Percentiles rank a stretch among this genome's conserved stretches.
These are phyloP conservation scores for Karstenula rhodostoma DNA, from an alignment of 2,329 filamentous ascomycete genomes.

Conservation along the genomic window DNA sequence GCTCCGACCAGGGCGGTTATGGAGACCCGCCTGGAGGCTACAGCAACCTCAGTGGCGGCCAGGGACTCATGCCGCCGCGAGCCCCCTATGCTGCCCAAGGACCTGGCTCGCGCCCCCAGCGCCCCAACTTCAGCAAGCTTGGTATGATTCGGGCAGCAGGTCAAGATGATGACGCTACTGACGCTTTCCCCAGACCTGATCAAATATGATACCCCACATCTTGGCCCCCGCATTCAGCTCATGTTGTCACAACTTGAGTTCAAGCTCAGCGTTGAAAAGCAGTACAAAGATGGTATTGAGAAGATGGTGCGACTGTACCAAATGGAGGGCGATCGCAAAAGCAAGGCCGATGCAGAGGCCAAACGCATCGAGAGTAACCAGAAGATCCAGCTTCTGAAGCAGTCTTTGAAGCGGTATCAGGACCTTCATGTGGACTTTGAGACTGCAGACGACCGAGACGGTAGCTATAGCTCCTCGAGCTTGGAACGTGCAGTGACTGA, in stretches of 20 bases:
- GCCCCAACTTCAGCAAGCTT: constrained; percentile 93
- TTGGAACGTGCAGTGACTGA: constrained; percentile 33
- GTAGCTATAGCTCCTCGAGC: constrained; percentile 56
- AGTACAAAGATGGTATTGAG: constrained; percentile 98
- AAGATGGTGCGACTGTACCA: constrained; percentile 99
- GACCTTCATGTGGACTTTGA: constrained; percentile 96
- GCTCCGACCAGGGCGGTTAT: constrained; percentile 69
- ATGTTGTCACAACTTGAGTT: constrained; percentile 99
- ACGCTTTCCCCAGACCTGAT: constrained; percentile 76
- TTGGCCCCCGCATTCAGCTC: constrained; percentile 96
- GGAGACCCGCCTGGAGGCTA: constrained; percentile 64
- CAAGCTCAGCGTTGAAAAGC: constrained; percentile 97
- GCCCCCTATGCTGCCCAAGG: constrained; percentile 80
- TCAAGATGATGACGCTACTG: constrained; percentile 19
- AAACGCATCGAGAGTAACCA: constrained; percentile 94
- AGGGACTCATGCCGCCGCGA: constrained; percentile 80
- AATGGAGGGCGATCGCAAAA: constrained; percentile 97
- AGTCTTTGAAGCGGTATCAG: constrained; percentile 95
- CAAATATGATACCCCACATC: constrained; percentile 95
- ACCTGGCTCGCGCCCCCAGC: constrained; percentile 71
- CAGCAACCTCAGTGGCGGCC: constrained; percentile 68
- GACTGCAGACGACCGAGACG: constrained; percentile 76
- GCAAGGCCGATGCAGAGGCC: constrained; percentile 88
- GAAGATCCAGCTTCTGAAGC: constrained; percentile 94
- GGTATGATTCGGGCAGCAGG: constrained; percentile 64